Base-by-base conservation (phyloP, 805 yeast genomes). In the Sugiyamaella valdiviana region DNA sequence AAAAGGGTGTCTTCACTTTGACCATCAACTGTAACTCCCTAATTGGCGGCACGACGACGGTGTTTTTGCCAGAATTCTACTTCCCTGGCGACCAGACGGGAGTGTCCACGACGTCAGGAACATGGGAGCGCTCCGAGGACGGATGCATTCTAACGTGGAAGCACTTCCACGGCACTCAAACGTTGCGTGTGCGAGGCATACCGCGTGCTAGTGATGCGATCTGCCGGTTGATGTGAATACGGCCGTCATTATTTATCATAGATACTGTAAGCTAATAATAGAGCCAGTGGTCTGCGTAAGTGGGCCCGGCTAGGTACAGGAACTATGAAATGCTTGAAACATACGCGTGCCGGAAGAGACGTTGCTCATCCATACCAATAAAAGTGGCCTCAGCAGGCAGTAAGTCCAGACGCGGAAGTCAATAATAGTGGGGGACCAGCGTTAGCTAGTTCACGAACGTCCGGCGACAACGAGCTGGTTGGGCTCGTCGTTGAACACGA, bases 1-100 rank as follows among this genome's bases (percentile, higher is more conserved):
- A 46, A 19, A 49, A 42, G 19, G 51, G 46, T 2, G 7, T 23
- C 2, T 60, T 58, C 37, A 26, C 46, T 24, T 46, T 57, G 17
- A 46, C 36, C 12, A 42, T 59, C 10, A 38, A 41, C 15, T 53
- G 53, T 20, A 36, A 2, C 36, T 16, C 24, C 3, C 51, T 56
- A 1, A 20, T 16, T 14, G 17, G 35, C 16, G 57, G 57, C 2
- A 81, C 85, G 3, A 80, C 89, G 0, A 62, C 74, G 41, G 75
- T 90, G 1, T 84, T 71, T 59, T 58, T 87, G 22, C 97, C 97
- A 0, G 71, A 70, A 23, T 74, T 79, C 73, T 95, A 89, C 62
- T 89, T 76, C 71, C 80, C 67, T 41, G 59, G 63, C 42, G 78
- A 71, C 48, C 71, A 69, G 51, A 49, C 73, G 12, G 74, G 74